Base-by-base conservation (phyloP, 768 basidiomycete species). In the Leccinum uliginosum region DNA sequence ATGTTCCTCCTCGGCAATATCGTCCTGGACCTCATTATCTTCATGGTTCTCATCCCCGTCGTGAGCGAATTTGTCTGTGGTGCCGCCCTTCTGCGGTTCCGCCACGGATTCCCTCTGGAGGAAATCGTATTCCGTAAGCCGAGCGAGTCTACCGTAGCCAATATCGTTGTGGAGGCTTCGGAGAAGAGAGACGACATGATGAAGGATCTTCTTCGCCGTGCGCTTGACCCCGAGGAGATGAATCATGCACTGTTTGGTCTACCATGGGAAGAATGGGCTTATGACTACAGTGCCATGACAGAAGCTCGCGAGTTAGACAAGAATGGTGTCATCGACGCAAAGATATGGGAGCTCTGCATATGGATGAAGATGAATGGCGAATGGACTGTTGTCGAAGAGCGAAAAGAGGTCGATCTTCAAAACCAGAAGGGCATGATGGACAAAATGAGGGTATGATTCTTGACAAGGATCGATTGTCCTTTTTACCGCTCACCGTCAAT, bases 231-330 rank as follows among this genome's bases (percentile, higher is more conserved):
- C 23, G 64, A 69, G 54, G 66, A 67, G 51, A 59, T 71, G 53
- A 71, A 67, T 8, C 59, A 57, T 1, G 34, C 54, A 9, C 17
- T 46, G 4, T 65, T 66, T 60, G 71, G 67, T 27, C 55, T 73
- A 27, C 70, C 70, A 26, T 72, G 70, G 70, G 70, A 71, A 49
- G 69, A 73, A 46, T 71, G 71, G 70, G 45, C 38, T 6, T 66
- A 72, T 27, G 71, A 71, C 59, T 67, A 67, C 47, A 60, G 43
- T 38, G 70, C 66, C 7, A 71, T 71, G 71, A 59, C 57, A 10
- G 56, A 61, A 7, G 70, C 71, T 1, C 53, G 50, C 14, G 62
- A 71, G 30, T 43, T 60, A 27, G 58, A 63, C 48, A 61, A 61
- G 46, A 57, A 52, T n/a, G 67, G 67, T 1, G 9, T 58, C 14